Evolutionary conservation across 2,329 filamentous ascomycete genomes (phyloP).

Genomic region (Dactylellina drechsleri): DNA sequence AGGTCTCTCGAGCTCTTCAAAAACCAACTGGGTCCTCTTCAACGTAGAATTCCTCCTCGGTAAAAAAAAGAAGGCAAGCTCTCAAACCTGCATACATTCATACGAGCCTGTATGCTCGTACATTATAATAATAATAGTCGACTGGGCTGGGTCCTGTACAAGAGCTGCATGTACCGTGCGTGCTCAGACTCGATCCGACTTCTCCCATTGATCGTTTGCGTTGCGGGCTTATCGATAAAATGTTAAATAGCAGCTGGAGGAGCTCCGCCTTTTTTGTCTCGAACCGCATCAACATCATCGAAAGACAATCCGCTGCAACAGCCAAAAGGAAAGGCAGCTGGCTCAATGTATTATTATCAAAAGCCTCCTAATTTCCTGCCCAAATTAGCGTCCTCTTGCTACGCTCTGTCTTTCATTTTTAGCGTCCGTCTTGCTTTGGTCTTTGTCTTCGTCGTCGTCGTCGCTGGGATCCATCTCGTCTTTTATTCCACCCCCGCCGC

Average conservation of each 20-base stretch:
- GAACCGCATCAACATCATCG: conserved; percentile 51
- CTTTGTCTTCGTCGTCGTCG: conserved; percentile 7
- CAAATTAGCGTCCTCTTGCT: conserved; percentile 15
- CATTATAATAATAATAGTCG: no score
- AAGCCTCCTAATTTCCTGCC: conserved; percentile 16
- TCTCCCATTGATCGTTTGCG: conserved; percentile 15
- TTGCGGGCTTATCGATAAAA: conserved; percentile 45
- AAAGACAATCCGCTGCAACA: conserved; percentile 22
- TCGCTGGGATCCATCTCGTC: conserved; percentile 27
- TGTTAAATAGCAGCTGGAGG: conserved; percentile 17
- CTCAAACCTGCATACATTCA: no score
- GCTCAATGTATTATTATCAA: conserved; percentile 7
- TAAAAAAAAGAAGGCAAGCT: not conserved
- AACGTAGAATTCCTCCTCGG: conserved; percentile 4
- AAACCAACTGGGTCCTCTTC: not conserved
- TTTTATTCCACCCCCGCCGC: conserved; percentile 5
- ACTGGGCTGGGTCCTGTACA: no score
- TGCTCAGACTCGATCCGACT: conserved; percentile 18
- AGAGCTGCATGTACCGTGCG: no score
- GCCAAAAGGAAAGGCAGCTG: not conserved
- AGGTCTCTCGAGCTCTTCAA: conserved; percentile 34
- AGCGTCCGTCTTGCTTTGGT: not conserved
- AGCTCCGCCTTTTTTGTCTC: conserved; percentile 34
- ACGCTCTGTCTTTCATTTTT: no score
- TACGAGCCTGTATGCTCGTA: no score